Evolutionary conservation across 1,139 yeast genomes (phyloP).

Genomic region (Hyphopichia buzzinii): DNA sequence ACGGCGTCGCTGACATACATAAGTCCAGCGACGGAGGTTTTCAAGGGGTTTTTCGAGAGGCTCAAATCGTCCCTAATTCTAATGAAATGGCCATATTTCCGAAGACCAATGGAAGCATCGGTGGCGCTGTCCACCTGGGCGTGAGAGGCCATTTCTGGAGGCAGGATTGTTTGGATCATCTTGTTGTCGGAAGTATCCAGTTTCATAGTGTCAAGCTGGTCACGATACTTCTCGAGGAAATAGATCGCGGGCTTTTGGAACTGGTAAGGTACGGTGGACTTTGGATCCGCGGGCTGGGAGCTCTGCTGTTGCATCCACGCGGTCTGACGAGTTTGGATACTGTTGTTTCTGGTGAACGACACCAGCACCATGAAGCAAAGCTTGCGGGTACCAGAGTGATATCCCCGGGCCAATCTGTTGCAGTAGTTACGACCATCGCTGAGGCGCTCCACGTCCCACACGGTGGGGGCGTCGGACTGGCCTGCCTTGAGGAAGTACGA

Average conservation of each 20-base stretch:
- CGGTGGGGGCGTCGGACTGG: conserved; percentile 23
- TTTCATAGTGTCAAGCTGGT: conserved; percentile 26
- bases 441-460: conserved; percentile 33
- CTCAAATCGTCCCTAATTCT: conserved; percentile 28
- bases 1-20: conserved; percentile 21
- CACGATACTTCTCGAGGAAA: conserved; percentile 31
- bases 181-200: conserved; percentile 30
- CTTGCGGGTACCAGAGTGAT: conserved; percentile 27
- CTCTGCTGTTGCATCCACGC: not conserved
- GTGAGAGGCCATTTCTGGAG: conserved; percentile 25
- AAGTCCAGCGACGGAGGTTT: conserved; percentile 19
- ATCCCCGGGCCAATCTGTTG: conserved; percentile 35
- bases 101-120: conserved; percentile 21
- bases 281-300: conserved; percentile 2
- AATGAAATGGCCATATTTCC: conserved; percentile 34
- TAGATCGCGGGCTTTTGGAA: conserved; percentile 32
- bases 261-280: conserved; percentile 23
- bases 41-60: conserved; percentile 20
- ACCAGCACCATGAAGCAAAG: conserved; percentile 34
- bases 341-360: conserved; percentile 34
- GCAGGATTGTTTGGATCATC: conserved; percentile 28
- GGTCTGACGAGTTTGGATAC: conserved; percentile 13
- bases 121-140: not conserved
- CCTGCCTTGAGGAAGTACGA: conserved; percentile 43
- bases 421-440: conserved; percentile 37